Base-by-base conservation (phyloP, 805 yeast species). In the Starmerella potacharoeniae region DNA sequence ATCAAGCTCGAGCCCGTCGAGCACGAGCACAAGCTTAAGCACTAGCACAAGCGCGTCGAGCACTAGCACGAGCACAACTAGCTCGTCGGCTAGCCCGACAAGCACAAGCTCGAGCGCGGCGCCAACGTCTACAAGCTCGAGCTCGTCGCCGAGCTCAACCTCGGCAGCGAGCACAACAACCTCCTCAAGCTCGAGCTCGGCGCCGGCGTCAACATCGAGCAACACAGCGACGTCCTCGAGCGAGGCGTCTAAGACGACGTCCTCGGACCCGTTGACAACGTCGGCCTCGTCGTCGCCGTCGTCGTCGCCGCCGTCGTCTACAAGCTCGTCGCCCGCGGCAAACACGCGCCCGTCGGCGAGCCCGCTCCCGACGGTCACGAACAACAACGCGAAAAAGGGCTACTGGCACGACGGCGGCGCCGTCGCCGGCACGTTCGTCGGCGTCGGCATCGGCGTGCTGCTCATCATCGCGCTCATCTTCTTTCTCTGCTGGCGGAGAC, bases 351-450 rank as follows among this genome's bases (percentile, higher is more conserved):
- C 9, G 22, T 16, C 36, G 29, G 30, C 49, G 16, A 33, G 31
- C 16, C 33, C 33, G 7, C 22, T 33, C n/a, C 16, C 55, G n/a
- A 30, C 47, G 8, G 6, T 30, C 33, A 14, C 22, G n/a, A 22
- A 14, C 37, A 35, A 17, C 3, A 17, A 28, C 43, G 1, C 10
- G 46, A 36, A 54, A 51, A 53, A 53, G 45, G 58, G 62, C 3
- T 87, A 83, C 65, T 87, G 84, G 75, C 74, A 76, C 55, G 72
- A 79, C 48, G 79, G 78, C 47, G 95, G 91, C 0, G 84, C 83
- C 65, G 93, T 87, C 1, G 95, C 90, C 0, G 96, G 95, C 3
- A 84, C 88, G 0, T 87, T 87, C 69, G 80, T 84, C 2, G 89
- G 79, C 0, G 93, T 87, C 16, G 95, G 90, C 1, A 62, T 87